Conservation (phyloP, 2,329 filamentous ascomycete genomes). For the Rhinocladiella similis region DNA sequence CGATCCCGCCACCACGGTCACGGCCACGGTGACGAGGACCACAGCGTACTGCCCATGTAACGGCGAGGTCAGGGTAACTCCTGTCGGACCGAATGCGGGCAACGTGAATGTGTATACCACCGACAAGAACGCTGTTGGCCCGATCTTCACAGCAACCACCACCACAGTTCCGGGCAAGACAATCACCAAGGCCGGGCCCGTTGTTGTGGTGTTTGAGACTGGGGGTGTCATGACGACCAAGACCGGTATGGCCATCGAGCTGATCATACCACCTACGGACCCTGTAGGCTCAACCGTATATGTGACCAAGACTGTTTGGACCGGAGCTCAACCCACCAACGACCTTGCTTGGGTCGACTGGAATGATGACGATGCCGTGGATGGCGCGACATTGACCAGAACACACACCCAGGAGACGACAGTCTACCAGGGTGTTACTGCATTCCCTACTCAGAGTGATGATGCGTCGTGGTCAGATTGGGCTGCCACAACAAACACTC, state of each 20-base stretch:
- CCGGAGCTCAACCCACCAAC: constrained; percentile 14
- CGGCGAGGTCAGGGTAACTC: constrained; percentile 15
- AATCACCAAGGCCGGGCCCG: constrained; percentile 35
- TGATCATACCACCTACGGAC: constrained; percentile 7
- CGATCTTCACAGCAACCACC: constrained; percentile 1
- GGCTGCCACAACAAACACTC: constrained; percentile 8
- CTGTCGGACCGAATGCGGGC: neutral
- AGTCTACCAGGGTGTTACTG: constrained; percentile 5
- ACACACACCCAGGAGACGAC: constrained; percentile 16
- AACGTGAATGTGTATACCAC: neutral
- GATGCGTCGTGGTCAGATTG: constrained; percentile 15
- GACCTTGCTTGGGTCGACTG: constrained; percentile 19
- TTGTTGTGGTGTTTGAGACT: constrained; percentile 49
- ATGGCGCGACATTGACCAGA: constrained; percentile 14
- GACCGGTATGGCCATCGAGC: constrained; percentile 18
- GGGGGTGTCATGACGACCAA: constrained; percentile 15
- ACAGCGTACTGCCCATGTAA: constrained; percentile 22
- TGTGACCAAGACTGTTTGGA: constrained; percentile 20
- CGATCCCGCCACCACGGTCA: constrained; percentile 17
- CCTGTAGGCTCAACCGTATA: neutral
- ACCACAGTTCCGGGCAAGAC: constrained; percentile 4
- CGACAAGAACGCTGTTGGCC: neutral
- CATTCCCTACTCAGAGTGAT: constrained; percentile 10
- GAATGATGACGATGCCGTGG: constrained; percentile 4
- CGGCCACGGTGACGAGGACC: constrained; percentile 15